Evolutionary conservation across 2,329 filamentous ascomycete species (phyloP).

Genomic region (Hymenoscyphus infarciens): DNA sequence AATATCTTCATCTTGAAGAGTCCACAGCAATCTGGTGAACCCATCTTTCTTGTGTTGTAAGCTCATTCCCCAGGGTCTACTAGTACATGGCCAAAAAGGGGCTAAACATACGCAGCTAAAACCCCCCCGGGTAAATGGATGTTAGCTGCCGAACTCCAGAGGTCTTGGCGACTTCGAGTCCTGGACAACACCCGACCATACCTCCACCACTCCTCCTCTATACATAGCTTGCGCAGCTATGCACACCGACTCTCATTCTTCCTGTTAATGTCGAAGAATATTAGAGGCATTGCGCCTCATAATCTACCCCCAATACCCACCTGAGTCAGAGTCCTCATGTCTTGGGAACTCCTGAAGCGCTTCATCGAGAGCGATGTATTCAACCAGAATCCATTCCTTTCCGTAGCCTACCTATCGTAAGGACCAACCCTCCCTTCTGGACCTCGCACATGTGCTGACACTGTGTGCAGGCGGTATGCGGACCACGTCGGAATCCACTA

Average conservation of each 20-base stretch:
- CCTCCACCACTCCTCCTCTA: slow-evolving; percentile 1
- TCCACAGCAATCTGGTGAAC: no score
- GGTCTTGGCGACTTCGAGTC: background rate
- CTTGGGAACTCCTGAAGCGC: slow-evolving; percentile 84
- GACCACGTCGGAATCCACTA: slow-evolving; percentile 89
- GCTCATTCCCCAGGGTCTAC: no score
- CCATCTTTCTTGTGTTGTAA: no score
- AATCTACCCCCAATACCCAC: slow-evolving; percentile 17
- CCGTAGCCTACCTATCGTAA: slow-evolving; percentile 83
- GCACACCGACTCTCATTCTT: slow-evolving; percentile 17
- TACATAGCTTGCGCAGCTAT: slow-evolving; percentile 27
- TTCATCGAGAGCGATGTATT: slow-evolving; percentile 94
- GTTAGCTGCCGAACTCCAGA: background rate
- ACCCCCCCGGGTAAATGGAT: no score
- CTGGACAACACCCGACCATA: slow-evolving; percentile 1
- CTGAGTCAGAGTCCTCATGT: slow-evolving; percentile 45
- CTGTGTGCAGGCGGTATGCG: slow-evolving; percentile 66
- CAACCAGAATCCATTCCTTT: slow-evolving; percentile 85
- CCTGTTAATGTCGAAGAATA: slow-evolving; percentile 35
- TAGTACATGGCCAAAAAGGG: no score
- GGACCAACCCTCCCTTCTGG: slow-evolving; percentile 23
- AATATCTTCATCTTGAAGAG: no score
- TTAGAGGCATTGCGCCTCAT: slow-evolving; percentile 35
- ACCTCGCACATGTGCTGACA: slow-evolving; percentile 3
- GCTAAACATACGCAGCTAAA: no score